Conservation (phyloP, 345 rosid species). For the Eucalyptus viminalis region DNA sequence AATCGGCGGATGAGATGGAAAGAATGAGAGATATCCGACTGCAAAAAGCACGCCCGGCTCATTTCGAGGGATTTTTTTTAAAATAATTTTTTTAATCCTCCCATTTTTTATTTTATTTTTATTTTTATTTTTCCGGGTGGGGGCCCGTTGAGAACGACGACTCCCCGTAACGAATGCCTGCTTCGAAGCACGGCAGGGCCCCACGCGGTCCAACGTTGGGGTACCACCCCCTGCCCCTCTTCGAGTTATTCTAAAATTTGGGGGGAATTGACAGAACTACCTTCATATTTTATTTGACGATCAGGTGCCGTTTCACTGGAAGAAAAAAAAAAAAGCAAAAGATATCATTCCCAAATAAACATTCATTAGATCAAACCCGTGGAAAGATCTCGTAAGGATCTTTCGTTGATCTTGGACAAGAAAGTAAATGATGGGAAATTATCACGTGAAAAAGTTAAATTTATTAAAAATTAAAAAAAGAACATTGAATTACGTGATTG, state of each 20-base stretch:
- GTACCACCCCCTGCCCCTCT: not conserved
- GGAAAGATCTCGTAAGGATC: not conserved
- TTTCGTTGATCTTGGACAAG: not conserved
- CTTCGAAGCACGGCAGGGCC: not conserved
- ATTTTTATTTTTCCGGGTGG: not conserved
- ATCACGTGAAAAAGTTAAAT: not conserved
- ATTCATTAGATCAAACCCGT: not conserved
- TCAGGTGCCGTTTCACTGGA: not conserved
- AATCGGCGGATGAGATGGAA: not conserved
- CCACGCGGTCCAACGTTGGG: not conserved
- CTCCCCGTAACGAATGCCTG: not conserved
- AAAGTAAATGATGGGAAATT: not conserved
- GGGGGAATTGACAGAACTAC: not conserved
- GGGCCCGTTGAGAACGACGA: not conserved
- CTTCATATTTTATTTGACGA: not conserved
- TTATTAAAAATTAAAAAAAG: not conserved
- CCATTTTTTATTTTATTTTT: not conserved
- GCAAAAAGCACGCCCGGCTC: not conserved
- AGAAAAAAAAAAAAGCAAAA: not conserved
- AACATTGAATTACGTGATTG: not conserved
- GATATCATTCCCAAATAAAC: not conserved
- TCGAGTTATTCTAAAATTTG: not conserved
- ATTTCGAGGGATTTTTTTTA: not conserved
- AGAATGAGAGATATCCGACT: not conserved
- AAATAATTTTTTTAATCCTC: not conserved